A percentile compares a stretch with the other conserved stretches of the same genome.
Evolutionary conservation across 2,329 filamentous ascomycete species (phyloP).

Genomic region (Byssothecium circinans): DNA sequence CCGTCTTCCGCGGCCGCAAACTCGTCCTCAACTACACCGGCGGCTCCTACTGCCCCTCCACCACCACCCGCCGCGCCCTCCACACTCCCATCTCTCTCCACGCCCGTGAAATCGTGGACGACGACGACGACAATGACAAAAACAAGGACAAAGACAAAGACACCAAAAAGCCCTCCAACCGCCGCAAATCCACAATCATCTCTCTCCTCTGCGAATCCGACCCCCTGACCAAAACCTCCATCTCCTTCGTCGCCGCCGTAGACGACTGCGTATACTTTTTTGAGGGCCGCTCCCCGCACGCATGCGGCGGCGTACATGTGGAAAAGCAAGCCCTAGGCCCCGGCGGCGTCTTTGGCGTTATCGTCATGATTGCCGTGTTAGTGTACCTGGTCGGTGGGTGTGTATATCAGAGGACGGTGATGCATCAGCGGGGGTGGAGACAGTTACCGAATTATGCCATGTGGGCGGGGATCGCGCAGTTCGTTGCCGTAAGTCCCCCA

Average conservation of each 20-base stretch:
- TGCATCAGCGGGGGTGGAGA: slow-evolving; percentile 91
- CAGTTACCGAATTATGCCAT: slow-evolving; percentile 93
- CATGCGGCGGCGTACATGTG: slow-evolving; percentile 71
- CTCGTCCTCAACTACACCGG: slow-evolving; percentile 55
- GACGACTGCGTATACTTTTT: slow-evolving; percentile 97
- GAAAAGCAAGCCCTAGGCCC: slow-evolving; percentile 64
- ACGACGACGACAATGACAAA: slow-evolving; percentile 39
- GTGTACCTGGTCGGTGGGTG: slow-evolving; percentile 92
- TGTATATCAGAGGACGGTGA: slow-evolving; percentile 92
- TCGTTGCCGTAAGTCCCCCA: slow-evolving; percentile 68
- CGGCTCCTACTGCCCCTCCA: slow-evolving; percentile 51
- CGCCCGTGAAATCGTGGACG: slow-evolving; percentile 46
- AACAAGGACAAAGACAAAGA: slow-evolving; percentile 37
- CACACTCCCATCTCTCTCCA: slow-evolving; percentile 3
- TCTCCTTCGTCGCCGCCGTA: slow-evolving; percentile 84
- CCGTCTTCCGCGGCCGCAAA: slow-evolving; percentile 67
- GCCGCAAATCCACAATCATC: slow-evolving; percentile 81
- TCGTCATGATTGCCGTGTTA: slow-evolving; percentile 73
- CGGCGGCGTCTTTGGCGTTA: slow-evolving; percentile 83
- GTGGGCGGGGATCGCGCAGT: slow-evolving; percentile 85
- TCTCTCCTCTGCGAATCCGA: slow-evolving; percentile 92
- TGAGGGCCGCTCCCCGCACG: slow-evolving; percentile 82
- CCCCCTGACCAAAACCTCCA: slow-evolving; percentile 66
- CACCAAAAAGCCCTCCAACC: slow-evolving; percentile 55
- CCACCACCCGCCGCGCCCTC: slow-evolving; percentile 25